Base-by-base conservation (phyloP, 2,329 filamentous ascomycete genomes). In the Eutypa lata region DNA sequence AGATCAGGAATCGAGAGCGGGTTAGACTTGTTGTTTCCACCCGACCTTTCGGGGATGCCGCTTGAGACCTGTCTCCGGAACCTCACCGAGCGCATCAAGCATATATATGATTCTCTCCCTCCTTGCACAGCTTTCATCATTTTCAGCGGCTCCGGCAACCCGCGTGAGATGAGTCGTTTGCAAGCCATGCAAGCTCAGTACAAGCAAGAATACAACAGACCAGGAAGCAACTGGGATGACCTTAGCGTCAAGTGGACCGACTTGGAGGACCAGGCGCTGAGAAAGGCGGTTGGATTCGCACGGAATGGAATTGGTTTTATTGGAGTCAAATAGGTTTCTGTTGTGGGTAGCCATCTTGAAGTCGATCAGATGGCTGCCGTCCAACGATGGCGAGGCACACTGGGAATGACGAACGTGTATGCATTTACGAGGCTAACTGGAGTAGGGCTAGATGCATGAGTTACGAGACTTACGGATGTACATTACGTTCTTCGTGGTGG, bases 211-310 rank as follows among this genome's bases (percentile, higher is more conserved):
- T 88, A 85, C 66, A 83, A 84, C 67, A 79, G 78, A 8, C 79
- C 79, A 0, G 80, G 82, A 13, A 80, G 75, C 57, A 86, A 86
- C 60, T 88, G 85, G 85, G 83, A 88, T 66, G 71, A 86, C 57
- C 71, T 88, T 35, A 82, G 76, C 60, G 82, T 88, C 53, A 78
- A 82, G 68, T 89, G 86, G 86, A 88, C 84, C 10, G 85, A 88
- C 61, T 72, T 68, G 0, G 86, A 88, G 68, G 82, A 86, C 45
- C 83, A 88, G 71, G 80, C 77, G 37, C 71, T 88, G 59, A 80
- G 75, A 62, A 76, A 71, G 62, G 84, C 84, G 0, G 79, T 80
- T 18, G 73, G 73, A 49, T 72, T 72, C 46, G 85, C 86, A 8
- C 76, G 85, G 47, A 76, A 82, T 35, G 86, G 86, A 2, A 75